These are phyloP conservation scores for Phytophthora sp. DNA, from an alignment of 352 stramenopile species.

Conservation along the genomic window DNA sequence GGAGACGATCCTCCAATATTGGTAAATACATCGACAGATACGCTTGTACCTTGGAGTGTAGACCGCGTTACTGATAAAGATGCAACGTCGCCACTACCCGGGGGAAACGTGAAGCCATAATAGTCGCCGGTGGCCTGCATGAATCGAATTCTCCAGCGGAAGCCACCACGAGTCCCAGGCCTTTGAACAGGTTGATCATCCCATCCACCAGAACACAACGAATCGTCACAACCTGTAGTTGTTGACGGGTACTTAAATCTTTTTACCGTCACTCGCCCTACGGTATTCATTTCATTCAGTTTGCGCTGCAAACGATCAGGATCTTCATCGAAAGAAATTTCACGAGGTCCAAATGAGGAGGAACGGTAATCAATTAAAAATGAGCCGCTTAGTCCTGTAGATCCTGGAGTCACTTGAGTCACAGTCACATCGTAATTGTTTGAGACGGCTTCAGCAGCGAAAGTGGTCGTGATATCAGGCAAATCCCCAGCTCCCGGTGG, in stretches of 20 bases:
- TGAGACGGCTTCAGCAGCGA: constrained; percentile 24
- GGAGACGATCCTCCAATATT: constrained; percentile 55
- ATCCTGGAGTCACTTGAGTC: constrained; percentile 88
- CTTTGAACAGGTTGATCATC: constrained; percentile 80
- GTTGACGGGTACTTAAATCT: constrained; percentile 89
- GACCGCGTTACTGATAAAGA: constrained; percentile 44
- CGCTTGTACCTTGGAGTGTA: constrained; percentile 47
- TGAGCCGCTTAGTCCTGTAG: constrained; percentile 83
- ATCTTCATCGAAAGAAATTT: constrained; percentile 90
- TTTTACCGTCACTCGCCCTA: constrained; percentile 91
- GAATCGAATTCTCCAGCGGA: constrained; percentile 79
- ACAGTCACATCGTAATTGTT: constrained; percentile 62
- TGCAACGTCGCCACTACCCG: constrained; percentile 80
- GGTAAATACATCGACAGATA: constrained; percentile 61
- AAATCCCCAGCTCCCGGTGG: constrained; percentile 93
- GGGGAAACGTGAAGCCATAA: constrained; percentile 71
- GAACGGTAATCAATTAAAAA: constrained; percentile 92
- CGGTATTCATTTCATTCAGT: constrained; percentile 95
- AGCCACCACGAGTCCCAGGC: constrained; percentile 81
- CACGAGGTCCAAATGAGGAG: constrained; percentile 70
- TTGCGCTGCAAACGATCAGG: constrained; percentile 88
- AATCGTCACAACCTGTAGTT: constrained; percentile 52
- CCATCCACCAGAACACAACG: constrained; percentile 90
- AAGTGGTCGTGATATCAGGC: constrained; percentile 55
- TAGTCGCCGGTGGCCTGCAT: constrained; percentile 79